phyloP scores from a whole-genome alignment of 208 protist genomes.

The Trypanosoma platydactyli region DNA sequence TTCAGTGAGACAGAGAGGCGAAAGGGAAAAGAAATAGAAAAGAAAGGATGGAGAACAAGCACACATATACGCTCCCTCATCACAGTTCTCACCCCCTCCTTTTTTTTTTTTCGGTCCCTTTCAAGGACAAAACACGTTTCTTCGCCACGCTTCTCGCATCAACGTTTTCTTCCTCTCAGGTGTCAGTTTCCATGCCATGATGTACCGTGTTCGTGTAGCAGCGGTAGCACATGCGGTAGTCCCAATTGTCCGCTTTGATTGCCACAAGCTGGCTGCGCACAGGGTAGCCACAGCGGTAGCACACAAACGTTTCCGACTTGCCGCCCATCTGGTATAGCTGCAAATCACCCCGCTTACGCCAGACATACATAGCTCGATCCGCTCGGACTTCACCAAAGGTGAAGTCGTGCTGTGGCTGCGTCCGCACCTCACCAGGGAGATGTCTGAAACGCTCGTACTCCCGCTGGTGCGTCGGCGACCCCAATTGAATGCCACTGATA shows the following conservation, averaged over 20 bases:
- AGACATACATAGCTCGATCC: constrained; percentile 78
- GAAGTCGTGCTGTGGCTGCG: constrained; percentile 64
- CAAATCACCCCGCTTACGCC: constrained; percentile 55
- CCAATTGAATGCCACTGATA: constrained; percentile 41
- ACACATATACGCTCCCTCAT: too few species aligned
- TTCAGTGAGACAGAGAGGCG: too few species aligned
- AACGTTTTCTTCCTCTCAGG: constrained; percentile 29
- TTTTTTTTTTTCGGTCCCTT: not conserved
- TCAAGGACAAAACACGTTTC: not conserved
- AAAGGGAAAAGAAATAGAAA: too few species aligned
- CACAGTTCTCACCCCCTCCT: not conserved
- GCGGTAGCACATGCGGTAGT: constrained; percentile 89
- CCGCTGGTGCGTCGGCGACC: constrained; percentile 61
- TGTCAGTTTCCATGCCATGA: constrained; percentile 70
- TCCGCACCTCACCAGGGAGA: constrained; percentile 65
- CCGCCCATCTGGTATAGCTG: constrained; percentile 80
- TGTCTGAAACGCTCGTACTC: constrained; percentile 66
- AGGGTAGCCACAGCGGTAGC: constrained; percentile 85
- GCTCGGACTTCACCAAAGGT: constrained; percentile 49
- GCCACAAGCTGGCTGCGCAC: constrained; percentile 70
- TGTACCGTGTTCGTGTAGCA: constrained; percentile 68
- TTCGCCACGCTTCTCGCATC: not conserved
- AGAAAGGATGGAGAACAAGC: too few species aligned
- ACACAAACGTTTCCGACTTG: constrained; percentile 76
- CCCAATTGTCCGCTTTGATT: constrained; percentile 87